Conservation (phyloP, 805 yeast species). For the Saturnispora hagleri region DNA sequence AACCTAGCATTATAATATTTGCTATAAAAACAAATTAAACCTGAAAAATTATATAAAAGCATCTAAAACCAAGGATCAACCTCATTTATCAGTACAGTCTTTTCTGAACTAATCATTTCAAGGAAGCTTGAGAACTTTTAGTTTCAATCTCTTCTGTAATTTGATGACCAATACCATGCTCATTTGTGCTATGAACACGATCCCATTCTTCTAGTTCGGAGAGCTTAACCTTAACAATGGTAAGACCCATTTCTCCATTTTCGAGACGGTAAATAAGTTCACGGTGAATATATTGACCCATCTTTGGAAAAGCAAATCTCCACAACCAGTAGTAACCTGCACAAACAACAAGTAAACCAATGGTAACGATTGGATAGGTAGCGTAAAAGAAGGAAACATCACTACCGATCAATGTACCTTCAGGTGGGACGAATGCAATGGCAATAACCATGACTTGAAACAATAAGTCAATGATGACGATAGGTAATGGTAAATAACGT, state of each 20-base stretch:
- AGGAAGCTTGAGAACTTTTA: not conserved
- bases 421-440: conserved; percentile 29
- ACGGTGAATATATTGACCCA: conserved; percentile 29
- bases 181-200: conserved; percentile 13
- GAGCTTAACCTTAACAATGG: conserved; percentile 28
- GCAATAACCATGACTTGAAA: conserved; percentile 31
- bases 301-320: conserved; percentile 29
- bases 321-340: conserved; percentile 29
- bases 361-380: conserved; percentile 31
- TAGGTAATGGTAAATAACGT: conserved; percentile 28
- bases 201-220: conserved; percentile 29
- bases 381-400: conserved; percentile 37
- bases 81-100: not conserved
- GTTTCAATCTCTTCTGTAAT: not conserved
- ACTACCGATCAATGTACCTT: conserved; percentile 31
- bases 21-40: too few species aligned
- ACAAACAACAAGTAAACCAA: conserved; percentile 29
- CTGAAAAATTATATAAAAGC: not conserved
- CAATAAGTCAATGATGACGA: conserved; percentile 26
- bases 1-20: too few species aligned
- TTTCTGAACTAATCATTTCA: not conserved
- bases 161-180: conserved; percentile 6
- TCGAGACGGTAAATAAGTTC: conserved; percentile 23
- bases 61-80: not conserved
- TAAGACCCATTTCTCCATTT: conserved; percentile 33